A percentile compares a stretch with the other conserved stretches of the same genome.
phyloP scores from a whole-genome alignment of 2,329 filamentous ascomycete genomes.

The Trichophyton rubrum region DNA sequence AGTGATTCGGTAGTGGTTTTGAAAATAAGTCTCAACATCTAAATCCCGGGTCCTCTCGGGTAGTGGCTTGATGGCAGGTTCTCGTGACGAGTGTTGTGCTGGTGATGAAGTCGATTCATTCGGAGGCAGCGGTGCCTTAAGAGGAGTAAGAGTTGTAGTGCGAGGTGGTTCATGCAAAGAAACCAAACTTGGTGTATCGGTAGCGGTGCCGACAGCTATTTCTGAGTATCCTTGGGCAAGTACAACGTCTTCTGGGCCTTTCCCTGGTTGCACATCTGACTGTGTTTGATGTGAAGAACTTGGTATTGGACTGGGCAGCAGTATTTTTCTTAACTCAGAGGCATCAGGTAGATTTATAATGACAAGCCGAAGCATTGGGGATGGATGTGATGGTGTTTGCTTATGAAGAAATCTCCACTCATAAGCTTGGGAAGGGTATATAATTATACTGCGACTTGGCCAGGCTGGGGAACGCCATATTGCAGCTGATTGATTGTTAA shows the following conservation, averaged over 20 bases:
- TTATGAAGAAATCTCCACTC: conserved; percentile 19
- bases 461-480: conserved; percentile 18
- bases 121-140: not conserved
- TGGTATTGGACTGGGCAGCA: not conserved
- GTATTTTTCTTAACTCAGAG: not conserved
- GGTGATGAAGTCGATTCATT: not conserved
- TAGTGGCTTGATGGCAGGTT: not conserved
- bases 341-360: conserved; percentile 14
- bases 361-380: conserved; percentile 10
- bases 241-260: not conserved
- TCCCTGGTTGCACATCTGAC: not conserved
- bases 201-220: not conserved
- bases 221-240: not conserved
- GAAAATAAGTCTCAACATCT: conserved; percentile 11
- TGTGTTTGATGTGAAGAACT: not conserved
- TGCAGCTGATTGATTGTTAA: conserved; percentile 18
- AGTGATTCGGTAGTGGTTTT: conserved; percentile 17
- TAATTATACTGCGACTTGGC: conserved; percentile 17
- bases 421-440: conserved; percentile 19
- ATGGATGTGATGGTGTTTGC: not conserved
- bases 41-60: not conserved
- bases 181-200: not conserved
- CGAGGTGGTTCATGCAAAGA: not conserved
- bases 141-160: not conserved
- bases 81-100: not conserved